These are phyloP conservation scores for Aegilops bicornis DNA, from an alignment of 176 grass and related monocot species.

Conservation along the genomic window DNA sequence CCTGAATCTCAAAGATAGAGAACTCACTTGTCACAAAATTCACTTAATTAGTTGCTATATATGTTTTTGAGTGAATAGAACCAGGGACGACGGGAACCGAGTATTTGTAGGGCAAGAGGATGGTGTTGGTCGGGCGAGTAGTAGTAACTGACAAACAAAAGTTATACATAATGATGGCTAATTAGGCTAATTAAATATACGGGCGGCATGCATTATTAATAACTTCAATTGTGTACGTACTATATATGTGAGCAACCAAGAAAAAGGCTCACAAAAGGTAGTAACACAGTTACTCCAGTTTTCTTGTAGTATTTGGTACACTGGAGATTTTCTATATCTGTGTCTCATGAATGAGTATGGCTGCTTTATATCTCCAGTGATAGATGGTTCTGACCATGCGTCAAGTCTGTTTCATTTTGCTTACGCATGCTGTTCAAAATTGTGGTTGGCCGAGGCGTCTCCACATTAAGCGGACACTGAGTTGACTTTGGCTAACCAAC, in stretches of 20 bases:
- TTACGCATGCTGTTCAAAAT: not conserved
- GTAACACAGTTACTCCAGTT: not conserved
- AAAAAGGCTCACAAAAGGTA: not conserved
- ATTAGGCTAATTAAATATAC: not conserved
- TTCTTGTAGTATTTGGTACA: not conserved
- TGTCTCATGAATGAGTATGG: not conserved
- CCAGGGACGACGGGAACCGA: not conserved
- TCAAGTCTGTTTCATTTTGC: not conserved
- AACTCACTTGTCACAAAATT: not conserved
- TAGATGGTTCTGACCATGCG: not conserved
- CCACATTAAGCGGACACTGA: no score
- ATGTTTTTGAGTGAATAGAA: not conserved
- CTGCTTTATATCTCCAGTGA: not conserved
- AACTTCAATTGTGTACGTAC: not conserved
- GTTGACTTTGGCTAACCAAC: no score
- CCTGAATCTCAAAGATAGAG: not conserved
- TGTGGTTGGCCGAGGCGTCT: no score
- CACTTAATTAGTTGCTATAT: no score
- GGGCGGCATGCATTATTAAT: not conserved
- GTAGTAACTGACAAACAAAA: not conserved
- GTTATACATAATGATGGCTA: not conserved
- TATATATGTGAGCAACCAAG: not conserved
- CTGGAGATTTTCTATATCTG: not conserved
- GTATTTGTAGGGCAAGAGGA: not conserved
- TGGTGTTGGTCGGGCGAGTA: no score